Evolutionary conservation across 441 rosid genomes (phyloP).

Genomic region (Syzygium syzygioides): DNA sequence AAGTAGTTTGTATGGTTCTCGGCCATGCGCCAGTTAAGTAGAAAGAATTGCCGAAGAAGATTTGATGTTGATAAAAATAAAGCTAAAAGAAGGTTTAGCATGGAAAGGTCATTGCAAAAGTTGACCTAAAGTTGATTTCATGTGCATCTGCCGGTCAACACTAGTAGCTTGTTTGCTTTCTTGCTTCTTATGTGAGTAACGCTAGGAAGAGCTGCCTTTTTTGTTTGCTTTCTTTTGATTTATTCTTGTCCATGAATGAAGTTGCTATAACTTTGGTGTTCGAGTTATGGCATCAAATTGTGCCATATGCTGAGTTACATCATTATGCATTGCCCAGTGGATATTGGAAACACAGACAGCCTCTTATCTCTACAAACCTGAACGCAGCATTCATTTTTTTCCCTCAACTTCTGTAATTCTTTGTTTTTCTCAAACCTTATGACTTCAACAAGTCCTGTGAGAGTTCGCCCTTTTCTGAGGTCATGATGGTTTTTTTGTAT

Average conservation of each 20-base stretch:
- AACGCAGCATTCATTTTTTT: background rate
- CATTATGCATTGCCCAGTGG: background rate
- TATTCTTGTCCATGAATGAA: background rate
- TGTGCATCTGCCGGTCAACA: background rate
- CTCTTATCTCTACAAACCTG: background rate
- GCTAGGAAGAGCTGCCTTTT: background rate
- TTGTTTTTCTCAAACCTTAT: background rate
- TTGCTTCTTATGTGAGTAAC: background rate
- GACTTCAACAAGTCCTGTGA: background rate
- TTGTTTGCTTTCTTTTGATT: background rate
- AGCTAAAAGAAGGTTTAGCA: background rate
- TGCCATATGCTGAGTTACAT: background rate
- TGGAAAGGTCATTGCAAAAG: background rate
- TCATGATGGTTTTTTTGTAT: background rate
- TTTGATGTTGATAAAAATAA: background rate
- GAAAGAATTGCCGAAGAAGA: background rate
- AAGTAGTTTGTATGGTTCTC: background rate
- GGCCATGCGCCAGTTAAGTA: background rate
- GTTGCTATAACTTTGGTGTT: background rate
- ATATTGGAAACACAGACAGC: background rate
- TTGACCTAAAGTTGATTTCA: background rate
- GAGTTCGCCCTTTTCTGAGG: background rate
- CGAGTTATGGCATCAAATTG: background rate
- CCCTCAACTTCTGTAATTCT: background rate
- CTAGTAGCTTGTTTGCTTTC: background rate